A percentile compares a stretch with the other conserved stretches of the same genome.
phyloP scores from a whole-genome alignment of 2,329 filamentous ascomycete species.

The Davidsoniella australis region DNA sequence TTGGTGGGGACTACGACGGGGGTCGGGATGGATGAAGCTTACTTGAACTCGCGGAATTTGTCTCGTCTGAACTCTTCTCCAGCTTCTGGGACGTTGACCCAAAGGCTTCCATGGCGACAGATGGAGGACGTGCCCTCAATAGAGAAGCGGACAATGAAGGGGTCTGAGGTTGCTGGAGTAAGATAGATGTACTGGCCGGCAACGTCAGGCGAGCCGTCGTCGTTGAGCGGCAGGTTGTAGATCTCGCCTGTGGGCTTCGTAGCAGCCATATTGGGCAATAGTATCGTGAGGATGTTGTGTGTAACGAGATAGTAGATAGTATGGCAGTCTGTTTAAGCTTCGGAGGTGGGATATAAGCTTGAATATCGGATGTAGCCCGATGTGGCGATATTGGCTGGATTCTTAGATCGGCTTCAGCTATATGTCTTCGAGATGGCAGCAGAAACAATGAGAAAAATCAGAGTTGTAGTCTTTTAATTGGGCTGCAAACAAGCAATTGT shows the following conservation, averaged over 20 bases:
- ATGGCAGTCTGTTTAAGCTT: not conserved
- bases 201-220: slow-evolving; percentile 82
- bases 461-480: too few relatives aligned
- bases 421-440: too few relatives aligned
- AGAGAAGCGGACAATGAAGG: slow-evolving; percentile 69
- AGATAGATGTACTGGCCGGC: slow-evolving; percentile 84
- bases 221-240: slow-evolving; percentile 78
- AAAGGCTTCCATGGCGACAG: slow-evolving; percentile 82
- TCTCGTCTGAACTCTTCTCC: slow-evolving; percentile 61
- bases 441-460: too few relatives aligned
- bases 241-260: slow-evolving; percentile 52
- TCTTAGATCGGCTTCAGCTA: too few relatives aligned
- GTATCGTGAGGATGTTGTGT: not conserved
- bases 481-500: too few relatives aligned
- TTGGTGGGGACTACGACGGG: not conserved
- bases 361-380: not conserved
- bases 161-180: slow-evolving; percentile 53
- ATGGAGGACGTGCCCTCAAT: slow-evolving; percentile 93
- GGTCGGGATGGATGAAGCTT: slow-evolving; percentile 41
- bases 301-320: not conserved
- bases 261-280: slow-evolving; percentile 33
- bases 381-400: too few relatives aligned
- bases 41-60: slow-evolving; percentile 81
- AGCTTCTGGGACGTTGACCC: slow-evolving; percentile 81
- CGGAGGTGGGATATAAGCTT: not conserved